phyloP scores from a whole-genome alignment of 75 land plant genomes.

The Larix kaempferi region DNA sequence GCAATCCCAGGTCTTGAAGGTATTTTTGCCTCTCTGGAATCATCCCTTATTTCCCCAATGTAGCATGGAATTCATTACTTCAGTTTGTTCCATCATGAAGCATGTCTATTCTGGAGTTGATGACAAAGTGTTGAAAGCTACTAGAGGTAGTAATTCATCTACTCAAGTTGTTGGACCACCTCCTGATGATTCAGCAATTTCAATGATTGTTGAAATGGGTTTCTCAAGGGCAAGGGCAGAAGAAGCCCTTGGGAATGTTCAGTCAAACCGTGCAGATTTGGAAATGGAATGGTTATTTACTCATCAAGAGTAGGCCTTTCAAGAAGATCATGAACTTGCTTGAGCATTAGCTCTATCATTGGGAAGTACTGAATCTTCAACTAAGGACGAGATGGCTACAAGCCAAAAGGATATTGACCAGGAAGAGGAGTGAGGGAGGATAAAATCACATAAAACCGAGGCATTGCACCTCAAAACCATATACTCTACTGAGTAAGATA shows the following conservation, averaged over 20 bases:
- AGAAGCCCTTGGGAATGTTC: slow-evolving; percentile 87
- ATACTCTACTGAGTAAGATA: too few relatives aligned
- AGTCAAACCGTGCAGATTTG: slow-evolving; percentile 82
- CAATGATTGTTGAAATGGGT: slow-evolving; percentile 95
- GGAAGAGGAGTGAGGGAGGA: too few relatives aligned
- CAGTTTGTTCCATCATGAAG: slow-evolving; percentile 74
- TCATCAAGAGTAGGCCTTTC: slow-evolving; percentile 76
- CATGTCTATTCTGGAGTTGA: slow-evolving; percentile 85
- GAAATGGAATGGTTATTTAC: slow-evolving; percentile 97
- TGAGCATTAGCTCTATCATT: slow-evolving; percentile 91
- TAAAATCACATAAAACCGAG: too few relatives aligned
- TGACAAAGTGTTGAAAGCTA: slow-evolving; percentile 40
- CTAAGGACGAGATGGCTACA: slow-evolving; percentile 35
- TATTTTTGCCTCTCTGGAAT: slow-evolving; percentile 89
- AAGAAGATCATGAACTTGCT: slow-evolving; percentile 99
- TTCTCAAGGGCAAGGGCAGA: slow-evolving; percentile 93
- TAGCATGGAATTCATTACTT: slow-evolving; percentile 63
- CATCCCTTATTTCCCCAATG: slow-evolving; percentile 82
- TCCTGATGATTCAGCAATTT: slow-evolving; percentile 82
- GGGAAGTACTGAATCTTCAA: slow-evolving; percentile 58
- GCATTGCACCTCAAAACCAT: too few relatives aligned
- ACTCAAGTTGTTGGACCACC: slow-evolving; percentile 68
- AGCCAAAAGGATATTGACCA: slow-evolving; percentile 27
- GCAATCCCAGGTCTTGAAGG: slow-evolving; percentile 86
- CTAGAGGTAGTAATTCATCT: slow-evolving; percentile 24